These are phyloP conservation scores for Capsicum chinense DNA, from an alignment of 257 asterid species.

Conservation along the genomic window DNA sequence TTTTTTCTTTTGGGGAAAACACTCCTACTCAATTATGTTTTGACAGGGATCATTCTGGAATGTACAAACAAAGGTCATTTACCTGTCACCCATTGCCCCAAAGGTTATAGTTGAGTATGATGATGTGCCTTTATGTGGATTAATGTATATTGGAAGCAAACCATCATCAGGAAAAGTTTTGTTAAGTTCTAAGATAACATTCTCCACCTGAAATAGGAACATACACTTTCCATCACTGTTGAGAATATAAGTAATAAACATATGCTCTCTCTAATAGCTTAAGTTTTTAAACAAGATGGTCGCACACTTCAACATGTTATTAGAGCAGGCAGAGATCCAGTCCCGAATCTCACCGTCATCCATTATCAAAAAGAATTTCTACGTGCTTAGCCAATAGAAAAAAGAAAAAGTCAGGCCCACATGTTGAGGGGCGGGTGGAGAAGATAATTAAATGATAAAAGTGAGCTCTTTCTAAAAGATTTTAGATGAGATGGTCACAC, in stretches of 20 bases:
- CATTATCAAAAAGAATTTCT: not conserved
- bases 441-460: not conserved
- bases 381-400: not conserved
- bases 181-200: conserved; percentile 82
- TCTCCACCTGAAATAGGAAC: conserved; percentile 76
- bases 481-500: conserved; percentile 10
- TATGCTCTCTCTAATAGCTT: not conserved
- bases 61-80: conserved; percentile 18
- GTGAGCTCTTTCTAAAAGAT: not conserved
- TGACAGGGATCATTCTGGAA: conserved; percentile 22
- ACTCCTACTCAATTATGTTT: conserved; percentile 14
- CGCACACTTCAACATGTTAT: conserved; percentile 5
- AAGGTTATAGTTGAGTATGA: conserved; percentile 89
- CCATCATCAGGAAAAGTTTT: conserved; percentile 94
- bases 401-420: not conserved
- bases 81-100: conserved; percentile 99
- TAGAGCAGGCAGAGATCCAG: not conserved
- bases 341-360: not conserved
- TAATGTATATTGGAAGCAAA: conserved; percentile 91
- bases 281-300: not conserved
- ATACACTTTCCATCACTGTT: conserved; percentile 27
- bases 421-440: not conserved
- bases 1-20: not conserved
- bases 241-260: not conserved
- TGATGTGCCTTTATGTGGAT: conserved; percentile 72